Evolutionary conservation across 176 grass and related monocot species (phyloP).

Genomic region (Carex parvula): DNA sequence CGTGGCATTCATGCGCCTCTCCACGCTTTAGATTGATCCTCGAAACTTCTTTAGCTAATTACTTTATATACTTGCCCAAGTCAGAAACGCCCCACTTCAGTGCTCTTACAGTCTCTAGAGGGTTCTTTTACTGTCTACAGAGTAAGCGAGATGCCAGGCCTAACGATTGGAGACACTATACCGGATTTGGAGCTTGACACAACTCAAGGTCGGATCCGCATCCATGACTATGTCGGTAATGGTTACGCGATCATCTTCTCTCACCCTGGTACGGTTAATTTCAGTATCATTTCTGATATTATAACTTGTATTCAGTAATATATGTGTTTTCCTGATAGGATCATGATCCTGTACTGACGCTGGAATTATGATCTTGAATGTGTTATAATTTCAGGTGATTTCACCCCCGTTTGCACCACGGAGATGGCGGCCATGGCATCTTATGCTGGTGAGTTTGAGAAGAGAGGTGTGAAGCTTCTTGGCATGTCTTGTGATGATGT

Average conservation of each 20-base stretch:
- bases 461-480: constrained; percentile 73
- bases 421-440: constrained; percentile 74
- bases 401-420: constrained; percentile 92
- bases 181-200: constrained; percentile 80
- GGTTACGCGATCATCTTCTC: constrained; percentile 82
- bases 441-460: constrained; percentile 66
- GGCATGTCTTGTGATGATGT: constrained; percentile 79
- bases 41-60: not conserved
- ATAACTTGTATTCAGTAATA: no score
- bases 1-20: constrained; percentile 13
- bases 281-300: not conserved
- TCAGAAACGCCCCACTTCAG: no score
- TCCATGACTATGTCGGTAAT: constrained; percentile 64
- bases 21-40: not conserved
- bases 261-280: constrained; percentile 46
- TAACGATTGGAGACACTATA: constrained; percentile 83
- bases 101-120: no score
- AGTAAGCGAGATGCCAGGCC: constrained; percentile 52
- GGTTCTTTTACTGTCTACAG: not conserved
- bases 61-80: no score
- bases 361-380: not conserved
- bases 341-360: not conserved
- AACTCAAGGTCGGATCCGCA: constrained; percentile 67
- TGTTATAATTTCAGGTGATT: constrained; percentile 35
- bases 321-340: no score